phyloP scores from a whole-genome alignment of 2,329 filamentous ascomycete species.

The Verticillium alfalfae region DNA sequence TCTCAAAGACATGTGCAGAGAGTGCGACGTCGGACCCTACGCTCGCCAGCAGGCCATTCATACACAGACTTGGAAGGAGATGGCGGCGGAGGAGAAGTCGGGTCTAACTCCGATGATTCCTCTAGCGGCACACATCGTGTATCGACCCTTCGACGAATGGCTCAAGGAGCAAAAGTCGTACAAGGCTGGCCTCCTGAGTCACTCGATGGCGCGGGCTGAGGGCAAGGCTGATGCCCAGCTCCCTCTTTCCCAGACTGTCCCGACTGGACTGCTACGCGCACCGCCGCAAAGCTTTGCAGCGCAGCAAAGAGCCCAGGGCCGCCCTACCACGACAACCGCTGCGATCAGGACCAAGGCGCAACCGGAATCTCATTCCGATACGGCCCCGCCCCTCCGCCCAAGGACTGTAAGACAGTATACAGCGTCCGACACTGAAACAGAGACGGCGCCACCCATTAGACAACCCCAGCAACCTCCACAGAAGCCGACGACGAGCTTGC shows the following conservation, averaged over 20 bases:
- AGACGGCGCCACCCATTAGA: conserved; percentile 5
- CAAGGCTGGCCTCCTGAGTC: conserved; percentile 14
- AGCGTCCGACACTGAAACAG: background rate
- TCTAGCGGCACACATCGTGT: conserved; percentile 55
- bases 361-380: conserved; percentile 3
- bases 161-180: conserved; percentile 45
- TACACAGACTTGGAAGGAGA: conserved; percentile 59
- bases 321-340: conserved; percentile 26
- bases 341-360: conserved; percentile 22
- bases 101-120: conserved; percentile 60
- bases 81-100: conserved; percentile 62
- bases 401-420: conserved; percentile 6
- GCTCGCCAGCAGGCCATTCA: conserved; percentile 37
- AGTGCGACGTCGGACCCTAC: conserved; percentile 56
- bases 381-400: conserved; percentile 5
- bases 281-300: conserved; percentile 62
- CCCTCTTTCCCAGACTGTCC: conserved; percentile 23
- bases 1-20: conserved; percentile 50
- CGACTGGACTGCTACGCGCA: conserved; percentile 41
- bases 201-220: conserved; percentile 11
- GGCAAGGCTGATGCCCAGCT: conserved; percentile 26
- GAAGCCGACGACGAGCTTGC: conserved; percentile 1
- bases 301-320: conserved; percentile 55
- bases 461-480: background rate
- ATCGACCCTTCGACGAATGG: conserved; percentile 59